Evolutionary conservation across 768 basidiomycete genomes (phyloP).

Genomic region (Mycena indigotica): DNA sequence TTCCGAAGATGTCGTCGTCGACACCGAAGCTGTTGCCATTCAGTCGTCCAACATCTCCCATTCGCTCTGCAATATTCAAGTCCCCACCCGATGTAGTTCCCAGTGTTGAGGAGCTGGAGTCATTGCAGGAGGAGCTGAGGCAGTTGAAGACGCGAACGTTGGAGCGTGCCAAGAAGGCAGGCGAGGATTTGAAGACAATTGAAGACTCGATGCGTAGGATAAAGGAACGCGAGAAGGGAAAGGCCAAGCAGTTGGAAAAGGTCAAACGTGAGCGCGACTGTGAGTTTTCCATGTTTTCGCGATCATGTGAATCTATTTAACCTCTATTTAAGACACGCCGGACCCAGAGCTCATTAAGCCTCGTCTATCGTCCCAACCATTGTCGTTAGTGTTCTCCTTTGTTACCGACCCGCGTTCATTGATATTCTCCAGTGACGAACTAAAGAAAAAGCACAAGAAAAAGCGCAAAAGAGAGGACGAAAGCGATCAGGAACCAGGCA

Average conservation of each 20-base stretch:
- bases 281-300: conserved; percentile 46
- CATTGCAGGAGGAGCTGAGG: conserved; percentile 62
- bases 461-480: conserved; percentile 79
- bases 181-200: conserved; percentile 71
- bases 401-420: conserved; percentile 4
- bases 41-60: conserved; percentile 42
- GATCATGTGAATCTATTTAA: conserved; percentile 26
- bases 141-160: conserved; percentile 53
- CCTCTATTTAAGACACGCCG: conserved; percentile 44
- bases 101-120: conserved; percentile 70
- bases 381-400: conserved; percentile 35
- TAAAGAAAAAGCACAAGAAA: conserved; percentile 75
- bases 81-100: conserved; percentile 68
- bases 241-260: conserved; percentile 65
- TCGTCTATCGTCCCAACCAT: conserved; percentile 49
- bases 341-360: conserved; percentile 48
- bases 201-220: conserved; percentile 76
- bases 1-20: neutral
- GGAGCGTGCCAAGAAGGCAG: conserved; percentile 73
- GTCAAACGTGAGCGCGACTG: conserved; percentile 75
- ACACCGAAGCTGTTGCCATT: conserved; percentile 52
- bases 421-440: conserved; percentile 45
- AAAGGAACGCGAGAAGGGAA: conserved; percentile 77
- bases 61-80: conserved; percentile 65
- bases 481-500: conserved; percentile 60